Percentiles rank a stretch among this genome's conserved stretches.
These are phyloP conservation scores for Pittosporum tobira DNA, from an alignment of 129 eudicot species.

Conservation along the genomic window DNA sequence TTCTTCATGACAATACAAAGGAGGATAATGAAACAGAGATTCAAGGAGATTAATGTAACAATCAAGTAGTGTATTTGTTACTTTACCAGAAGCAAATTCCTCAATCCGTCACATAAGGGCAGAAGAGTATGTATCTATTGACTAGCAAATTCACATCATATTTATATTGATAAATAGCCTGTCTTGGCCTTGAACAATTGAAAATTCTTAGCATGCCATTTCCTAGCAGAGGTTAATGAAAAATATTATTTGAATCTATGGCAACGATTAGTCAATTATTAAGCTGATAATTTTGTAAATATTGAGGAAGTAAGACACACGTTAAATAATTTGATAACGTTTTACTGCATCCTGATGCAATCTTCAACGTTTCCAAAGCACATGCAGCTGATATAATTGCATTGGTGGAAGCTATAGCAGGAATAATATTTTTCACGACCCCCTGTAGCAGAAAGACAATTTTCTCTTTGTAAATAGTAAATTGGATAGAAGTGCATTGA, in stretches of 20 bases:
- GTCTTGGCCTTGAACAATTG: too few relatives aligned
- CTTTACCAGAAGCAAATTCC: too few relatives aligned
- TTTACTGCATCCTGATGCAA: conserved; percentile 94
- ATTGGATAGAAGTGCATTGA: too few relatives aligned
- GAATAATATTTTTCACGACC: conserved; percentile 91
- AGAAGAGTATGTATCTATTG: too few relatives aligned
- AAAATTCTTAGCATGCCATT: not conserved
- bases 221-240: not conserved
- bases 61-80: too few relatives aligned
- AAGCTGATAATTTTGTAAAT: conserved; percentile 5
- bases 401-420: conserved; percentile 97
- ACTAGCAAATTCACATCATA: too few relatives aligned
- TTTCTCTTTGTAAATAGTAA: too few relatives aligned
- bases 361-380: conserved; percentile 86
- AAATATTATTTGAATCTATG: not conserved
- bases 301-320: conserved; percentile 31
- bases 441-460: conserved; percentile 45
- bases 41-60: too few relatives aligned
- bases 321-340: conserved; percentile 74
- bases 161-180: not conserved
- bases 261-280: not conserved
- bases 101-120: too few relatives aligned
- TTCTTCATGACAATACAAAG: too few relatives aligned
- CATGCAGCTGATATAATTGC: conserved; percentile 96
- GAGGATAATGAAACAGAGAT: too few relatives aligned